Conservation (phyloP, 768 basidiomycete genomes). For the Rhizopogon sp. region DNA sequence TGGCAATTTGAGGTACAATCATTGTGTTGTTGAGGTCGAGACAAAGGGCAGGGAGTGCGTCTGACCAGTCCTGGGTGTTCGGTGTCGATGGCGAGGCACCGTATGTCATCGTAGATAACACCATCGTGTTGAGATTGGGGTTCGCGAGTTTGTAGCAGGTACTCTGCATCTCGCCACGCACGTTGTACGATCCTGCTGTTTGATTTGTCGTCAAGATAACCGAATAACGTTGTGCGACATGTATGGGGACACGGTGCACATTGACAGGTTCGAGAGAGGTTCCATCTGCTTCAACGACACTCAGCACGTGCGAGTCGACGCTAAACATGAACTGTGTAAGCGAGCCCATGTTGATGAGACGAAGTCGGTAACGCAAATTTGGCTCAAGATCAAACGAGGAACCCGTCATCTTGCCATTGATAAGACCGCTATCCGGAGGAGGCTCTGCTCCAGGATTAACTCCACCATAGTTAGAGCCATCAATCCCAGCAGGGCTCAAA, state of each 20-base stretch:
- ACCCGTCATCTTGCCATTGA: conserved; percentile 25
- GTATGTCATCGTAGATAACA: conserved; percentile 24
- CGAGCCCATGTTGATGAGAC: conserved; percentile 42
- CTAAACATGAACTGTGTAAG: conserved; percentile 42
- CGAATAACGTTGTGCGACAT: conserved; percentile 47
- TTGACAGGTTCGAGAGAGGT: conserved; percentile 33
- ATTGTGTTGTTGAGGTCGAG: conserved; percentile 24
- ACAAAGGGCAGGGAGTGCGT: conserved; percentile 17
- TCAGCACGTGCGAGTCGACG: conserved; percentile 41
- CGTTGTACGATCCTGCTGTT: conserved; percentile 28
- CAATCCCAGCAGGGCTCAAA: conserved; percentile 20
- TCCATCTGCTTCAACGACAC: conserved; percentile 46
- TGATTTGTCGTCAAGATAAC: conserved; percentile 39
- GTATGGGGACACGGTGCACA: conserved; percentile 35
- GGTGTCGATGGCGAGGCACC: conserved; percentile 20
- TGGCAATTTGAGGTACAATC: conserved; percentile 20
- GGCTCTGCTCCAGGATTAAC: conserved; percentile 30
- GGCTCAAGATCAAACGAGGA: conserved; percentile 28
- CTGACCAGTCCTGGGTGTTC: conserved; percentile 22
- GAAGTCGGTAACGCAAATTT: conserved; percentile 38
- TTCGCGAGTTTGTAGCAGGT: conserved; percentile 26
- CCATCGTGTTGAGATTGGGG: conserved; percentile 22
- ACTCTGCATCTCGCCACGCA: conserved; percentile 34
- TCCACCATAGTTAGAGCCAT: conserved; percentile 25
- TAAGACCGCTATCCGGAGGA: conserved; percentile 32